These are phyloP conservation scores for Neonectria sp. DNA, from an alignment of 2,329 filamentous ascomycete genomes.

Conservation along the genomic window DNA sequence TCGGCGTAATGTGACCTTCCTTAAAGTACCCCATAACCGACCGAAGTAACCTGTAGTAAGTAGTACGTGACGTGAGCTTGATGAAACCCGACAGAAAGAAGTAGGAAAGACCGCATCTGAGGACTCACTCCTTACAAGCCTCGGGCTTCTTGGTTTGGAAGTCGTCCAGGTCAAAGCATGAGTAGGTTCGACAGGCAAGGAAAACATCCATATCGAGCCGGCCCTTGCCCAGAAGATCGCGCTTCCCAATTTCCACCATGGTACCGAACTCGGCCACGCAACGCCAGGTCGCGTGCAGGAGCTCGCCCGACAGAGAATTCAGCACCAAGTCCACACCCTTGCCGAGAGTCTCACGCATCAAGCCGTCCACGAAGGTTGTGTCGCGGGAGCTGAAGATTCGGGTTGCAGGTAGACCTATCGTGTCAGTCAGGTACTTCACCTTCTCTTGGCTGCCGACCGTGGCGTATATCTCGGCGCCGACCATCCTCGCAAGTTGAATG, in stretches of 20 bases:
- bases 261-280: slow-evolving; percentile 54
- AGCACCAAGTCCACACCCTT: slow-evolving; percentile 52
- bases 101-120: no score
- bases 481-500: slow-evolving; percentile 45
- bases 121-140: no score
- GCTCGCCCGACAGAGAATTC: slow-evolving; percentile 50
- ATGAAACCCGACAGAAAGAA: no score
- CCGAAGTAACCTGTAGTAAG: no score
- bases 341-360: slow-evolving; percentile 43
- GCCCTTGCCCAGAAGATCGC: slow-evolving; percentile 53
- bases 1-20: slow-evolving; percentile 39
- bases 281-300: slow-evolving; percentile 51
- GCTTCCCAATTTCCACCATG: slow-evolving; percentile 55
- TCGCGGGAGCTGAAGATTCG: slow-evolving; percentile 51
- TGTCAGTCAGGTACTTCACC: slow-evolving; percentile 47
- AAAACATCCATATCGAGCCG: slow-evolving; percentile 57
- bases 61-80: no score
- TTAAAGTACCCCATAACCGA: slow-evolving; percentile 40
- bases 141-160: no score
- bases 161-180: no score
- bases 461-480: slow-evolving; percentile 49
- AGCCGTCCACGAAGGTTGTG: slow-evolving; percentile 42
- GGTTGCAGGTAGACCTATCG: not conserved
- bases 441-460: slow-evolving; percentile 53
- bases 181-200: no score